Evolutionary conservation across 768 basidiomycete genomes (phyloP).

Genomic region (Collybia mongolica): DNA sequence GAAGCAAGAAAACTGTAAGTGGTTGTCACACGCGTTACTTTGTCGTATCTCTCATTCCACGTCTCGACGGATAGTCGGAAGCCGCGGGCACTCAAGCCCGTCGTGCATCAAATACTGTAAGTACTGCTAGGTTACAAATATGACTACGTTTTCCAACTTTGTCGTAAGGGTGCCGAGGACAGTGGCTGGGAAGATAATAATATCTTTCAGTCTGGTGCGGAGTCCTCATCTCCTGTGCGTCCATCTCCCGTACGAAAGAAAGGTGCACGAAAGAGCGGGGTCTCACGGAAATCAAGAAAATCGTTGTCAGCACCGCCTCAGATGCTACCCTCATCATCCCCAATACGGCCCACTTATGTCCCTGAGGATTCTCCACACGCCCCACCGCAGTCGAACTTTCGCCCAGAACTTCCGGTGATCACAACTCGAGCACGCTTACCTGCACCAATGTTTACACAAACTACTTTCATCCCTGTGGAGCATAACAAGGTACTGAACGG

Average conservation of each 20-base stretch:
- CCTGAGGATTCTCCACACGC: slow-evolving; percentile 26
- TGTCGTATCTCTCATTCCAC: too few relatives aligned
- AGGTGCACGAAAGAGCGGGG: slow-evolving; percentile 36
- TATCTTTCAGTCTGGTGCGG: slow-evolving; percentile 86
- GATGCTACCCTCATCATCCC: slow-evolving; percentile 34
- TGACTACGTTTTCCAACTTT: background rate
- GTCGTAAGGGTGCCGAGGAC: slow-evolving; percentile 43
- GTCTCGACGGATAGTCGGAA: slow-evolving; percentile 31
- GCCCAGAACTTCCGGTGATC: slow-evolving; percentile 45
- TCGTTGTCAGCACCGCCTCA: slow-evolving; percentile 74
- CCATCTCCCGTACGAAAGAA: slow-evolving; percentile 54
- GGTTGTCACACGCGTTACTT: background rate
- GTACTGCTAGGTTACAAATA: slow-evolving; percentile 13
- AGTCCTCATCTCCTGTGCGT: slow-evolving; percentile 77
- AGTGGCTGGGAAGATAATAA: slow-evolving; percentile 93
- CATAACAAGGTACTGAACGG: slow-evolving; percentile 13
- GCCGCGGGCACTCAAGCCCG: slow-evolving; percentile 53
- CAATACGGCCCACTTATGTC: slow-evolving; percentile 30
- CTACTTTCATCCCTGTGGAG: background rate
- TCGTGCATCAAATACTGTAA: slow-evolving; percentile 49
- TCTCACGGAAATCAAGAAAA: slow-evolving; percentile 56
- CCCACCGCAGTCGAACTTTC: slow-evolving; percentile 57
- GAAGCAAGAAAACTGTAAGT: slow-evolving; percentile 57
- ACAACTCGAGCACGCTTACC: slow-evolving; percentile 26
- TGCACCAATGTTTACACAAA: slow-evolving; percentile 9